These are phyloP conservation scores for Neurospora africana DNA, from an alignment of 495 filamentous ascomycete species.

Conservation along the genomic window DNA sequence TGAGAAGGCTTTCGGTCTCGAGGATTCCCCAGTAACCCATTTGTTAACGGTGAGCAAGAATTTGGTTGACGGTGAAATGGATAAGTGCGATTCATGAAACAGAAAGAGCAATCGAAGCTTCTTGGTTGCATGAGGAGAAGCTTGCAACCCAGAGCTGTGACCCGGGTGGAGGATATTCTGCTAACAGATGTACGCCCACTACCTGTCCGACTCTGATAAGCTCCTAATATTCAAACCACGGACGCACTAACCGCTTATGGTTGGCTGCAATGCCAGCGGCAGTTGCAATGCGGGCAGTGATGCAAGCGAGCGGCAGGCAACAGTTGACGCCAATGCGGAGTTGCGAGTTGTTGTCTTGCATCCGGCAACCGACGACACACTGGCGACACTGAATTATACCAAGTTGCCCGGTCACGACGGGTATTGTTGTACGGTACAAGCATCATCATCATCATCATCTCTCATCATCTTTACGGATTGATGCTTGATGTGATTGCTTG, in stretches of 20 bases:
- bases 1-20: not conserved
- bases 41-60: too few relatives aligned
- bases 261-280: not conserved
- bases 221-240: too few relatives aligned
- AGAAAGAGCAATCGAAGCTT: too few relatives aligned
- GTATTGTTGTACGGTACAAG: not conserved
- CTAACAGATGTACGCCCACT: too few relatives aligned
- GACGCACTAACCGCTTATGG: not conserved
- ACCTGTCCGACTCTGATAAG: too few relatives aligned
- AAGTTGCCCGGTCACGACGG: not conserved
- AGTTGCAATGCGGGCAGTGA: not conserved
- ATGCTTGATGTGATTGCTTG: not conserved
- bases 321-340: not conserved
- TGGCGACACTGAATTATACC: not conserved
- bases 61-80: too few relatives aligned
- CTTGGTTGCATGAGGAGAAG: too few relatives aligned
- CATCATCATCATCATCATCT: not conserved
- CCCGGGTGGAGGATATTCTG: not conserved
- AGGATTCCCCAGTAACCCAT: not conserved
- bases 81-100: too few relatives aligned
- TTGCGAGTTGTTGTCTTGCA: not conserved
- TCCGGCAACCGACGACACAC: not conserved
- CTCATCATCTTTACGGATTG: not conserved
- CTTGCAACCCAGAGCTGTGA: too few relatives aligned
- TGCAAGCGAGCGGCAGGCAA: not conserved